Base-by-base conservation (phyloP, 176 grass and related monocot genomes). In the Eleusine indica region DNA sequence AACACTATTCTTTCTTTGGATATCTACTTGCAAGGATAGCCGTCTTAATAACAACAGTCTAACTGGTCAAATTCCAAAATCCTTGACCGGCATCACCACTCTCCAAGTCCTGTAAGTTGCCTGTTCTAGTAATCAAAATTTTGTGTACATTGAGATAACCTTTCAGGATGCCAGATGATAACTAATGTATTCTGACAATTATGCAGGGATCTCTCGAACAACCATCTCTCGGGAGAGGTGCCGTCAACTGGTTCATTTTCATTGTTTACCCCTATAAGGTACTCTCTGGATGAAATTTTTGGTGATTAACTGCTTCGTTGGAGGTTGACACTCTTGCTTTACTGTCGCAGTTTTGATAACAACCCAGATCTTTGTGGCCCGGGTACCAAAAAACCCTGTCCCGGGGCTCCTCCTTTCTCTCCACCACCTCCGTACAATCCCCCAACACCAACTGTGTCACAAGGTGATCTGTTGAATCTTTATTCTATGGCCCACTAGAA, bases 11-110 rank as follows among this genome's bases (percentile, higher is more conserved):
- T 85, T 78, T 83, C 1, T 82, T 74, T 85, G 16, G 69, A 79
- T 88, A 37, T 68, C 51, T 92, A 61, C 75, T 38, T 91, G 82
- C 68, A 84, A 92, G 75, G 66, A 91, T 48, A 96, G 94, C 25
- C 94, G 94, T 82, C 86, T 96, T 82, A 96, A 96, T 84, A 96
- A 96, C 91, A 96, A 96, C 76, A 91, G 79, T 30, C 80, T 96
- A 76, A 76, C 67, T 25, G 83, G 86, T 67, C 8, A 42, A 85
- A 96, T 96, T 75, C 91, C 94, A 8, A 14, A 87, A 52, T 91
- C 86, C 11, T 82, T 96, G 54, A 91, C 73, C 58, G 71, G 47
- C 25, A 93, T 96, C 81, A 49, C 9, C 4, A 80, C 88, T 30
- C 90, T 96, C 25, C 94, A 93, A 89, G 94, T 96, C 81, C 83